Evolutionary conservation across 345 rosid species (phyloP), one percentile per base, ranked within the genome.

Genomic region (Erysimum cheiranthoides): DNA sequence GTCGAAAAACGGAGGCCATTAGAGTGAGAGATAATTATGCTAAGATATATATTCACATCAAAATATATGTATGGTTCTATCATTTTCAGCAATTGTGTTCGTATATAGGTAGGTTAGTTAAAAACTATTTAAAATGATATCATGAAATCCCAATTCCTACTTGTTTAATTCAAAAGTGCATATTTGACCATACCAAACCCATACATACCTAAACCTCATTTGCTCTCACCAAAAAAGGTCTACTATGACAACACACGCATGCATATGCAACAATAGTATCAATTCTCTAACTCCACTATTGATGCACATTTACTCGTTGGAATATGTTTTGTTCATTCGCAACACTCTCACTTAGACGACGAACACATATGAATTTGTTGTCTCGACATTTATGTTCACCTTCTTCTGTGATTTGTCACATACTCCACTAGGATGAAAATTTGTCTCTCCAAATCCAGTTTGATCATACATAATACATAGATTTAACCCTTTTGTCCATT

Each of bases 181-280:
- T 36, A 49, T 71, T 60, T 60, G 68, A 73, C 63, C 76, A 73
- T 32, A 73, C 70, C 70, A 40, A 73, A 62, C 54, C 69, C 76
- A 71, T 60, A 36, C 61, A 61, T 3, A 27, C 38, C 59, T 31
- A 60, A 46, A 43, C 35, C 59, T 25, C 49, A 60, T 71, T 50
- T 17, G 61, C 32, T 73, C 28, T 73, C 62, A 51, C 53, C 32
- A 50, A 73, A 50, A 73, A 61, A 50, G 10, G 42, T 60, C 17
- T 50, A 38, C 17, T 39, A 53, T 71, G 58, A 46, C 59, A 34
- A 71, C 38, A 25, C 56, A 58, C 66, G 49, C 17, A 35, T 16
- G 42, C 6, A 46, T 46, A 10, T 59, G 16, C 45, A 71, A 59
- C 59, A 58, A 2, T 47, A 32, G 36, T 21, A 32, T 34, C 32